Base-by-base conservation (phyloP, 169 alveolate species). In the Neospora caninum region DNA sequence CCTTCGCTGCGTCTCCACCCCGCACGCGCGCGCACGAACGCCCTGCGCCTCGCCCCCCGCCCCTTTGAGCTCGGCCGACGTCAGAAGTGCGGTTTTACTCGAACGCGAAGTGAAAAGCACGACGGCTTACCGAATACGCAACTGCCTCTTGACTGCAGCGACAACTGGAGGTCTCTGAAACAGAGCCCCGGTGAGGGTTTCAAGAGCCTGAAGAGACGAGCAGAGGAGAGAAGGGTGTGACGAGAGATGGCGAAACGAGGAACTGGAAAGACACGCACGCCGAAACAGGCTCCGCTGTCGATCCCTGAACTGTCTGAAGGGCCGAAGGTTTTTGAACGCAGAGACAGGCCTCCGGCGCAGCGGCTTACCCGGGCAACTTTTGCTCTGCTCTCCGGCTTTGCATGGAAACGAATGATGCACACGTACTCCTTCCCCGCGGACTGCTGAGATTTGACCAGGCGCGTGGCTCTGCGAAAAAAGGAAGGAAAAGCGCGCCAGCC, bases 161-260 rank as follows among this genome's bases (percentile, higher is more conserved):
- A 99, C 99, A 58, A 99, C 99, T 78, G 99, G 99, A 22, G 99
- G 99, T 95, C 99, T 97, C 96, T 99, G 99, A 95, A 99, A 99
- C 88, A 98, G 96, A 4, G 99, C 99, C 18, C 99, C 99, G 84
- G 99, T 98, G 92, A 99, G 97, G 93, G 97, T 97, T 96, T 99
- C 98, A 69, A 99, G 97, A 70, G 99, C 99, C 97, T 97, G 95
- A 83, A 69, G 41, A 49, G 58, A 88, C 96, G 95, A 73, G 91
- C 94, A 94, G 96, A 80, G 94, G 96, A 83, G 94, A 96, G 39
- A 16, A 83, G n/a, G n/a, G n/a, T n/a, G n/a, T n/a, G n/a, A n/a
- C n/a, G n/a, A n/a, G n/a, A n/a, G n/a, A n/a, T n/a, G n/a, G n/a
- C n/a, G n/a, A n/a, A n/a, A n/a, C n/a, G n/a, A n/a, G n/a, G n/a